Conservation (phyloP, 2,329 filamentous ascomycete species). For the Penicillium sp. region DNA sequence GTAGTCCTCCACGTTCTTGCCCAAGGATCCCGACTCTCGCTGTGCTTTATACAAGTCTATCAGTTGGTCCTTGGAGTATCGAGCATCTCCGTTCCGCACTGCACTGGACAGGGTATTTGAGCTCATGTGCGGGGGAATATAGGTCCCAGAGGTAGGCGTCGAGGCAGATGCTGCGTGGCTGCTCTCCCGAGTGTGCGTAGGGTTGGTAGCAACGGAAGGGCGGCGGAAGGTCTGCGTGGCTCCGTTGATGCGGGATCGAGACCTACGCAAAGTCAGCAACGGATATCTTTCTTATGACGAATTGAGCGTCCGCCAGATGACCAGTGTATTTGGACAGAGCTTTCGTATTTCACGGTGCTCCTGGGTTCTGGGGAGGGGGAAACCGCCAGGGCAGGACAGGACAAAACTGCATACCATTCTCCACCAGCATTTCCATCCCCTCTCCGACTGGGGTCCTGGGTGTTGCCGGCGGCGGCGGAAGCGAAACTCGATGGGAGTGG, state of each 20-base stretch:
- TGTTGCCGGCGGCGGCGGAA: constrained; percentile 77
- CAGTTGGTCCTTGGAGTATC: constrained; percentile 78
- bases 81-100: constrained; percentile 58
- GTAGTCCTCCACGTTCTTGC: constrained; percentile 64
- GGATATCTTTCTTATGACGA: constrained; percentile 5
- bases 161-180: constrained; percentile 42
- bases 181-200: constrained; percentile 48
- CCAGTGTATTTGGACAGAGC: background rate
- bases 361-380: background rate
- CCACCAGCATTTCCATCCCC: constrained; percentile 61
- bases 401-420: constrained; percentile 66
- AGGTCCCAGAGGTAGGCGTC: constrained; percentile 48
- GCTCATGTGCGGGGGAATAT: constrained; percentile 63
- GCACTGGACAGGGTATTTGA: constrained; percentile 48
- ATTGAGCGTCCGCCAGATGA: background rate
- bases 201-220: constrained; percentile 60
- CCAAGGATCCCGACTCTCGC: constrained; percentile 54
- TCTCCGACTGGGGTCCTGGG: constrained; percentile 61
- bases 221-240: constrained; percentile 68
- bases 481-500: constrained; percentile 82
- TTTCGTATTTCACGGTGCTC: background rate
- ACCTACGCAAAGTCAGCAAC: constrained; percentile 45
- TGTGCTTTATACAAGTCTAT: constrained; percentile 69
- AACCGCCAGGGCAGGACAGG: background rate
- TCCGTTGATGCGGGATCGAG: constrained; percentile 63